Evolutionary conservation across 2,329 filamentous ascomycete species (phyloP), one percentile per base, ranked within the genome.

Genomic region (Verticillium dahliae): DNA sequence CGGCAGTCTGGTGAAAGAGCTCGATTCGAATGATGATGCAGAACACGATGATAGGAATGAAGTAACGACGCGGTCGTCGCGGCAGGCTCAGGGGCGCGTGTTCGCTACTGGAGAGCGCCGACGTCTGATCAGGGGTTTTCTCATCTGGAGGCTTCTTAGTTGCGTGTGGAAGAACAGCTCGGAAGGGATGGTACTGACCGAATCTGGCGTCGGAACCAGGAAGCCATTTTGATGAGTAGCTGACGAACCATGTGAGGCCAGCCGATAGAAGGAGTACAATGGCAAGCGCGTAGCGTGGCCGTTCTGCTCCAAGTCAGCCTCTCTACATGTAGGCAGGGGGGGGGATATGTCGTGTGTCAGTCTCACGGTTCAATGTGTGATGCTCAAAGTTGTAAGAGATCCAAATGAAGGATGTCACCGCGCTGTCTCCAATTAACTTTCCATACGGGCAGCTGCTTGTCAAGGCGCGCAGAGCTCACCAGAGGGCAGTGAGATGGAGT

Each of bases 11-110:
- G 59, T 82, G 75, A 39, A 81, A 78, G 2, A 81, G 68, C 62
- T 83, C 80, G 15, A 85, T 67, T 4, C 83, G 77, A 9, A 80
- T 37, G 2, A 82, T 72, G 56, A 84, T 72, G 35, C 76, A 76
- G 5, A 75, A 50, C 9, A 82, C 71, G 15, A 85, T 67, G 13
- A 75, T 69, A 1, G 78, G 76, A 2, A 81, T 66, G 56, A 78
- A 80, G 61, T 77, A 78, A 11, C 78, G 74, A 39, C 78, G 75
- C 18, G 83, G 82, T 22, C 81, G 75, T 37, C 76, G 74, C 5
- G 81, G 80, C 6, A 79, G 64, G 41, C 54, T 71, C 65, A 71
- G 57, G 39, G 13, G 34, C 33, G 41, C 60, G 9, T 52, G 18
- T 2, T 64, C 56, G 56, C 58, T 33, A 13, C 18, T 58, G 13